phyloP scores from a whole-genome alignment of 495 filamentous ascomycete genomes.

The Chaetomidium leptoderma region DNA sequence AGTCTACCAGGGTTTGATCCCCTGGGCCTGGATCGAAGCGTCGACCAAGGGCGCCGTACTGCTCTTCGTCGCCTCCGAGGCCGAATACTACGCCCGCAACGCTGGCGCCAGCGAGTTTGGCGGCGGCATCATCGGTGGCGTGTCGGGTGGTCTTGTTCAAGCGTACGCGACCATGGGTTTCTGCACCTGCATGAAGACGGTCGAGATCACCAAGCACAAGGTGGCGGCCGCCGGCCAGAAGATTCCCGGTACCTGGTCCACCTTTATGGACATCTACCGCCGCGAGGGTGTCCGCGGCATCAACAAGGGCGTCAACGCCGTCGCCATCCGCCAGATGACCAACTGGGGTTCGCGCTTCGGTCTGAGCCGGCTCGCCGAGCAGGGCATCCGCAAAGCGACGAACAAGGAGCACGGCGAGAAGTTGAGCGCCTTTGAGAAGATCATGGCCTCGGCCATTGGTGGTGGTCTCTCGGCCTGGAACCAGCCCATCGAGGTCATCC shows the following conservation, averaged over 20 bases:
- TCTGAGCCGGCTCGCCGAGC: constrained; percentile 83
- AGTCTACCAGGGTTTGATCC: constrained; percentile 99
- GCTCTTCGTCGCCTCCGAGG: constrained; percentile 97
- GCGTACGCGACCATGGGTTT: constrained; percentile 99
- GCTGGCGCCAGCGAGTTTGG: constrained; percentile 82
- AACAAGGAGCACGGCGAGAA: constrained; percentile 75
- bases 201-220: constrained; percentile 98
- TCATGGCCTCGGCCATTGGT: constrained; percentile 78
- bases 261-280: constrained; percentile 96
- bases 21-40: constrained; percentile 99
- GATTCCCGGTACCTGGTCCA: constrained; percentile 80
- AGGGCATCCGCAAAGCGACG: constrained; percentile 74
- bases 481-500: constrained; percentile 99
- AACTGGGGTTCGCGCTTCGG: constrained; percentile 99
- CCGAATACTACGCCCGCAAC: constrained; percentile 82
- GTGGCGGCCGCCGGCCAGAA: constrained; percentile 76
- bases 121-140: constrained; percentile 84
- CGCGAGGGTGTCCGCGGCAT: constrained; percentile 93
- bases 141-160: constrained; percentile 91
- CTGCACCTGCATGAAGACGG: constrained; percentile 99
- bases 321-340: constrained; percentile 97
- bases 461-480: constrained; percentile 97
- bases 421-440: constrained; percentile 78
- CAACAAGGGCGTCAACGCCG: constrained; percentile 97
- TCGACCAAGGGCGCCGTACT: constrained; percentile 98